Base-by-base conservation (phyloP, 2,329 filamentous ascomycete species). In the Xylariaceae sp. region DNA sequence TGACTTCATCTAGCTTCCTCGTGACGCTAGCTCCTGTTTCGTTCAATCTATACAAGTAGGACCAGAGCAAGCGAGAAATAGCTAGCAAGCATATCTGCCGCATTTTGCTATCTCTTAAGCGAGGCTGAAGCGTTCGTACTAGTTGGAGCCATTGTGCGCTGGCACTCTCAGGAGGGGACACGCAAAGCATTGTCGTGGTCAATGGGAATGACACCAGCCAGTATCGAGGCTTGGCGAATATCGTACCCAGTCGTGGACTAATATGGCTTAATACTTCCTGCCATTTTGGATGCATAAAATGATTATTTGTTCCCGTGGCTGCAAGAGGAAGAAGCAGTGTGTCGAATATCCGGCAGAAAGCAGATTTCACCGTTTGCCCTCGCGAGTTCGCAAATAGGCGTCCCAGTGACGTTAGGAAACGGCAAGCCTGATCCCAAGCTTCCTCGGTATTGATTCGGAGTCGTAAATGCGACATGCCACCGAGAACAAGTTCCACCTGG, bases 261-360 rank as follows among this genome's bases (percentile, higher is more conserved):
- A 96, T 81, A 18, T 85, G 80, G 48, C 87, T 82, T 45, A 97
- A 74, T 5, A 96, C 90, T 54, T 94, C 85, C 56, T 83, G 86
- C 94, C 94, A 99, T 67, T 86, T 92, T 0, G 87, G 83, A 56
- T 87, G 79, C 47, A 85, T 85, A 52, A 97, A 78, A 63, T 96
- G 88, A 43, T 80, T 84, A 59, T 81, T 82, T 48, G 77, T 85
- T 5, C 89, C 87, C 55, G 84, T 88, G 4, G 89, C 89, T 12
- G 92, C 92, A 44, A 99, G 85, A 1, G 91, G 90, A 12, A 96
- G 78, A 19, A 99, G 72, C 27, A 99, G 76, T 58, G 88, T 87
- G 61, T 95, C 89, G 45, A 99, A 80, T 18, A 96, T 85, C 62
- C 95, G 88, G 65, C 94, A 97, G 64, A 96, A 99, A 0, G 91